Percentiles rank a stretch among this genome's conserved stretches.
phyloP scores from a whole-genome alignment of 192 early-diverging fungal species.

The Entrophospora sp. region DNA sequence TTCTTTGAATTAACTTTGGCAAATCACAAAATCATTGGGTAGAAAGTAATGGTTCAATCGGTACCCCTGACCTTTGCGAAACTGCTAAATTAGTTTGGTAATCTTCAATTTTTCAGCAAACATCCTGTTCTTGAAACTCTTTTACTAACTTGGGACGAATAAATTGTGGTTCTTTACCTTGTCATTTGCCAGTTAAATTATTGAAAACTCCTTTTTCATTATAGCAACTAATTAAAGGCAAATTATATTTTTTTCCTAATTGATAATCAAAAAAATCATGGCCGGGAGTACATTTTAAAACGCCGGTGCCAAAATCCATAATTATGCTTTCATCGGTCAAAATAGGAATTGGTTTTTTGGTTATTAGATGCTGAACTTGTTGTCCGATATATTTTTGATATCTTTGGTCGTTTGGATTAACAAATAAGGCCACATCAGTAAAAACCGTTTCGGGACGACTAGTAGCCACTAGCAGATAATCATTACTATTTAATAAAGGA shows the following conservation, averaged over 20 bases:
- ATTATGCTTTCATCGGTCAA: background rate
- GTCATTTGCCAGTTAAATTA: background rate
- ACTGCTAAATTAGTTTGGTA: constrained; percentile 6
- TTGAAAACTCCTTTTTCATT: background rate
- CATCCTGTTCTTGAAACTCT: background rate
- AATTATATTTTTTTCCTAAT: background rate
- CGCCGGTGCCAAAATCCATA: background rate
- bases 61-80: background rate
- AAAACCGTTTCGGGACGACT: constrained; percentile 13
- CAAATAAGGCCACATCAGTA: constrained; percentile 6
- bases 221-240: background rate
- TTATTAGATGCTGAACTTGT: background rate
- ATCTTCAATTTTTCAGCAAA: background rate
- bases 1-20: background rate
- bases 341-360: background rate
- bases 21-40: constrained; percentile 6
- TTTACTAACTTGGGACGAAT: background rate
- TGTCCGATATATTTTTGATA: background rate
- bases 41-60: background rate
- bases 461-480: background rate
- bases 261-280: constrained; percentile 3
- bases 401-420: background rate
- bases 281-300: constrained; percentile 1
- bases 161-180: background rate
- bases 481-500: background rate